Evolutionary conservation across 768 basidiomycete species (phyloP).

Genomic region (Fistulinella prunicolor): DNA sequence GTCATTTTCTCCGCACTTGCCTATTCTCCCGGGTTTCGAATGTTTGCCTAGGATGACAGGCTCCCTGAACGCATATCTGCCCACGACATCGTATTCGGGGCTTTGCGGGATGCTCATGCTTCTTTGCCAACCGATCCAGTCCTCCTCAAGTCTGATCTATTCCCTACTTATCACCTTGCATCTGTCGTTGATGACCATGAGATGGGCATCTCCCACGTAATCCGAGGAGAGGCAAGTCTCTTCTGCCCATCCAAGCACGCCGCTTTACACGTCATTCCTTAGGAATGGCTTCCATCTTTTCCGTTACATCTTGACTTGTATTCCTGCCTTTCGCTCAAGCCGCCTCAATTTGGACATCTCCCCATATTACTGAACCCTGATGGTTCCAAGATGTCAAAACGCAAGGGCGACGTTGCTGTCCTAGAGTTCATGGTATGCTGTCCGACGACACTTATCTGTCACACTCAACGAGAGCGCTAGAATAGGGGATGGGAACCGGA

Average conservation of each 20-base stretch:
- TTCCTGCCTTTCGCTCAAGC: constrained; percentile 61
- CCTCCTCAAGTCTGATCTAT: constrained; percentile 86
- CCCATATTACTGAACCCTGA: constrained; percentile 88
- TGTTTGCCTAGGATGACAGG: constrained; percentile 49
- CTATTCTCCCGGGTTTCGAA: neutral
- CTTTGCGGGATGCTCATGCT: constrained; percentile 67
- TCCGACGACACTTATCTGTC: neutral
- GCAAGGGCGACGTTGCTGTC: constrained; percentile 86
- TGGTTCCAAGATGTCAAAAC: constrained; percentile 93
- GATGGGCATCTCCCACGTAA: constrained; percentile 95
- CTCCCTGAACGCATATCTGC: constrained; percentile 50
- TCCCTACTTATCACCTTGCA: constrained; percentile 96
- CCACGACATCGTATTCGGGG: constrained; percentile 74
- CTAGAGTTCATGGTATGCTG: constrained; percentile 75
- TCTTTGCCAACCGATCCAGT: constrained; percentile 88
- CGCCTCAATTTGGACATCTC: constrained; percentile 87
- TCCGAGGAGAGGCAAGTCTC: constrained; percentile 79
- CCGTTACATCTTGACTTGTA: constrained; percentile 92
- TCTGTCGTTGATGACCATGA: constrained; percentile 94
- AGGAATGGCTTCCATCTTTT: constrained; percentile 97
- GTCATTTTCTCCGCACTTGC: constrained; percentile 17
- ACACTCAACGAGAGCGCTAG: constrained; percentile 37
- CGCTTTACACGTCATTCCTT: neutral
- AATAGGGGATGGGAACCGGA: constrained; percentile 85
- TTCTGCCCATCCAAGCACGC: neutral